Conservation (phyloP, 73 alveolate genomes). For the Durusdinium trenchii region DNA sequence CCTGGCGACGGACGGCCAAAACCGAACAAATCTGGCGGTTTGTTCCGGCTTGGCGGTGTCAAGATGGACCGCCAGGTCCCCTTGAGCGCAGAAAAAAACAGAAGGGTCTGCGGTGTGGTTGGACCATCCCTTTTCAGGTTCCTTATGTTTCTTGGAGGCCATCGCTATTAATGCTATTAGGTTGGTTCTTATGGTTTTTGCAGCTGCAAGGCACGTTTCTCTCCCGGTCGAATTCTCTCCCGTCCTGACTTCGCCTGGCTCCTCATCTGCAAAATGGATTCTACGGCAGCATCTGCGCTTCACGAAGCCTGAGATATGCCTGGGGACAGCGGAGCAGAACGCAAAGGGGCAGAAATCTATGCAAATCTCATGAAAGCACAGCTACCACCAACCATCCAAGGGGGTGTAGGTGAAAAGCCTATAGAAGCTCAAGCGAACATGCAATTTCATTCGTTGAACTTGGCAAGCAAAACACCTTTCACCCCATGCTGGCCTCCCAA, state of each 20-base stretch:
- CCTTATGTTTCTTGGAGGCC: not conserved
- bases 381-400: not conserved
- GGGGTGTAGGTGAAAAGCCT: not conserved
- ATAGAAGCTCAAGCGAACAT: not conserved
- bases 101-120: too few species aligned
- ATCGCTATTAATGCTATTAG: too few species aligned
- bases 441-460: not conserved
- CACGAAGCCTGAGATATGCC: conserved; percentile 43
- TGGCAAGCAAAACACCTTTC: not conserved
- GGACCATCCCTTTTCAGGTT: not conserved
- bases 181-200: too few species aligned
- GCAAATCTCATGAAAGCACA: not conserved
- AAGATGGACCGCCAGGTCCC: too few species aligned
- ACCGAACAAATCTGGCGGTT: not conserved
- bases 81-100: too few species aligned
- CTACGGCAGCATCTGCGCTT: not conserved
- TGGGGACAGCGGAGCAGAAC: not conserved
- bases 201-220: too few species aligned
- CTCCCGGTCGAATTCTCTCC: not conserved
- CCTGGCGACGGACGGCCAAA: not conserved
- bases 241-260: conserved; percentile 61
- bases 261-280: conserved; percentile 58
- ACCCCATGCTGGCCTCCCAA: not conserved
- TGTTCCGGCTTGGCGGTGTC: too few species aligned
- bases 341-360: not conserved